Evolutionary conservation across 2,329 filamentous ascomycete species (phyloP).

Genomic region (Fusarium denticulatum): DNA sequence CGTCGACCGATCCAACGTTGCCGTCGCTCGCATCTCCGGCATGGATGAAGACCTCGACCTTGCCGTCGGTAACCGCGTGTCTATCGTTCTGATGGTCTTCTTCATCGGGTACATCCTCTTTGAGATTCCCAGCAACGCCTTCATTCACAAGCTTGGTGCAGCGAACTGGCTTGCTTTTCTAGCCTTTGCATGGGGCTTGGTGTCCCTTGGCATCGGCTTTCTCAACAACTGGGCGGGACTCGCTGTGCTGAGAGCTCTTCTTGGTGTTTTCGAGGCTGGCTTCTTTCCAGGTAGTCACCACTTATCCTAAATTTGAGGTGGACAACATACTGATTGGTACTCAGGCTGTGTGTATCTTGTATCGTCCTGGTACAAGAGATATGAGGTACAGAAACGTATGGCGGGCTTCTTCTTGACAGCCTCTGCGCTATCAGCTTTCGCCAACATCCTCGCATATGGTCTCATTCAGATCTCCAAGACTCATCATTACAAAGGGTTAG

Average conservation of each 20-base stretch:
- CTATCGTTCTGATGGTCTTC: constrained; percentile 27
- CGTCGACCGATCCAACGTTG: constrained; percentile 27
- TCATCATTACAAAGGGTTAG: constrained; percentile 20
- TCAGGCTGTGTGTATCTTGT: constrained; percentile 29
- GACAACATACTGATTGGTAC: accelerated
- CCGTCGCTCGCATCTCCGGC: constrained; percentile 25
- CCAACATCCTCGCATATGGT: constrained; percentile 27
- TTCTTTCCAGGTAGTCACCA: constrained; percentile 22
- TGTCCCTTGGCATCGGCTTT: constrained; percentile 26
- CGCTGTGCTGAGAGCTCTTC: constrained; percentile 6
- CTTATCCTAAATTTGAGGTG: accelerated
- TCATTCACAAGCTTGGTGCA: constrained; percentile 28
- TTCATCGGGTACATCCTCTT: constrained; percentile 32
- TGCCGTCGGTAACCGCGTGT: constrained; percentile 1
- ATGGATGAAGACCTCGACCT: constrained; percentile 30
- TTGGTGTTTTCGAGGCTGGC: constrained; percentile 27
- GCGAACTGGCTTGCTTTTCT: constrained; percentile 33
- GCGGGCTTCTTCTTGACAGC: constrained; percentile 23
- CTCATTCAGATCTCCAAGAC: constrained; percentile 22
- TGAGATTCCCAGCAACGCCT: constrained; percentile 26
- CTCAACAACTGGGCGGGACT: constrained; percentile 15
- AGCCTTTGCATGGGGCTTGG: constrained; percentile 12
- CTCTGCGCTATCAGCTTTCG: constrained; percentile 15
- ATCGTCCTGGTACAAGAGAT: constrained; percentile 22
- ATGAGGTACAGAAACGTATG: constrained; percentile 27